Conservation (phyloP, 805 yeast genomes). For the Aciculoconidium aculeatum region DNA sequence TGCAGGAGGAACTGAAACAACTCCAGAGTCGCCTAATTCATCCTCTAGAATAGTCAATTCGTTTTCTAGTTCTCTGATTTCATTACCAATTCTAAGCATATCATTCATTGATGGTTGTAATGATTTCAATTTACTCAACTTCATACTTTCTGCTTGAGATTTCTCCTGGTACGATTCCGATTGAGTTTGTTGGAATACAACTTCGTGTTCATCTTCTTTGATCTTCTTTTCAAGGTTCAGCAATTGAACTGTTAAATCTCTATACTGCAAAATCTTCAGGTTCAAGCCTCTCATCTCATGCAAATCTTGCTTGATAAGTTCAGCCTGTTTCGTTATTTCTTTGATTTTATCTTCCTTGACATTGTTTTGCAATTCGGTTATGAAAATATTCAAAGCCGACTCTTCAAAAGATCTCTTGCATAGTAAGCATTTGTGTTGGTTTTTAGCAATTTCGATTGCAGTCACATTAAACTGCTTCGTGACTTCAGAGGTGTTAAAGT, state of each 20-base stretch:
- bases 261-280: conserved; percentile 21
- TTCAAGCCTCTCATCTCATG: conserved; percentile 24
- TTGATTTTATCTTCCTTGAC: conserved; percentile 23
- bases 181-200: neutral
- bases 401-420: conserved; percentile 65
- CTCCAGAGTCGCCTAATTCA: conserved; percentile 35
- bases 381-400: conserved; percentile 22
- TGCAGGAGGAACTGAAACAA: conserved; percentile 29
- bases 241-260: conserved; percentile 15
- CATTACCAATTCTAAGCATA: conserved; percentile 26
- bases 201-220: conserved; percentile 2
- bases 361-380: conserved; percentile 22
- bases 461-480: conserved; percentile 63
- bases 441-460: conserved; percentile 60
- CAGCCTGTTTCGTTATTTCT: conserved; percentile 24
- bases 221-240: conserved; percentile 6
- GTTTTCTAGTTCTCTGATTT: conserved; percentile 17
- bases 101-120: conserved; percentile 28
- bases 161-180: neutral
- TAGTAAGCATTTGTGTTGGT: conserved; percentile 56
- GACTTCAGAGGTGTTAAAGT: conserved; percentile 62
- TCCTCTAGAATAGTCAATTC: conserved; percentile 23
- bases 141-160: conserved; percentile 4
- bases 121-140: conserved; percentile 10
- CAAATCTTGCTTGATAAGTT: conserved; percentile 26